Conservation (phyloP, 345 rosid genomes). For the Syzygium grande region DNA sequence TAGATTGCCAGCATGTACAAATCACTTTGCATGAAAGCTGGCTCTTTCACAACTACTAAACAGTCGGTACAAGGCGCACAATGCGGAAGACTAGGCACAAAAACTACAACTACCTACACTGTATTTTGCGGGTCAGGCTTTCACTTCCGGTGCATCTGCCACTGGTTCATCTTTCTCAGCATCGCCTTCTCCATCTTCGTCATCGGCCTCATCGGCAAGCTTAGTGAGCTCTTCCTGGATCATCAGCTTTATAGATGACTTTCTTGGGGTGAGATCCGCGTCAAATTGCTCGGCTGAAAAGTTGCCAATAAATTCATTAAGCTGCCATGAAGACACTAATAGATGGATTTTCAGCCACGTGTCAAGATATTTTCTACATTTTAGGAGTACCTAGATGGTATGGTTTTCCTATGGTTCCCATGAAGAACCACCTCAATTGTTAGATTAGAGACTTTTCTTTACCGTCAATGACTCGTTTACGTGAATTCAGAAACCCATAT, state of each 20-base stretch:
- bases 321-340: not conserved
- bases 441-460: not conserved
- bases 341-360: not conserved
- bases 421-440: not conserved
- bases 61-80: not conserved
- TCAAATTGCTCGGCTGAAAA: conserved; percentile 47
- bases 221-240: conserved; percentile 91
- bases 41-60: conserved; percentile 6
- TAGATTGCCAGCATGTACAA: conserved; percentile 6
- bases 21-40: conserved; percentile 15
- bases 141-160: conserved; percentile 23
- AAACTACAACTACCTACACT: not conserved
- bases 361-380: not conserved
- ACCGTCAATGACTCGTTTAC: not conserved
- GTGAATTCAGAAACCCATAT: not conserved
- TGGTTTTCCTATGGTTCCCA: not conserved
- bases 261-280: conserved; percentile 43
- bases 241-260: conserved; percentile 63
- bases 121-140: not conserved
- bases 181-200: conserved; percentile 47
- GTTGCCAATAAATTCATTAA: not conserved
- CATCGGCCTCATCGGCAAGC: conserved; percentile 69
- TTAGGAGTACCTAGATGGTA: not conserved
- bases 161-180: conserved; percentile 26
- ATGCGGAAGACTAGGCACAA: not conserved